These are phyloP conservation scores for Claviceps spartinae DNA, from an alignment of 2,329 filamentous ascomycete genomes.

Conservation along the genomic window DNA sequence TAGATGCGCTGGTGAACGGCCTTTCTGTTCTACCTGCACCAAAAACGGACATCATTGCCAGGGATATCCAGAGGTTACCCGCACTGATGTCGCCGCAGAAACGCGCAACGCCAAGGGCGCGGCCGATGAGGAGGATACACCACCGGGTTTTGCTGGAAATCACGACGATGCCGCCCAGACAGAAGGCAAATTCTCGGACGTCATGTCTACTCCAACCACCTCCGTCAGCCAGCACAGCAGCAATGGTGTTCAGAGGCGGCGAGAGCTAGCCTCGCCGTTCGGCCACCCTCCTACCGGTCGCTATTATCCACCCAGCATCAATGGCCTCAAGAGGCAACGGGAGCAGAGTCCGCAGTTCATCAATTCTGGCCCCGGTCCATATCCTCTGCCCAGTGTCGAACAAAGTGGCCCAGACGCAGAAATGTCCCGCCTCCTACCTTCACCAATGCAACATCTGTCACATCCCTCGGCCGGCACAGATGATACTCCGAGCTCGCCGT, in stretches of 20 bases:
- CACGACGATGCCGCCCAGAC: slow-evolving; percentile 2
- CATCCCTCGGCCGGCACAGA: slow-evolving; percentile 9
- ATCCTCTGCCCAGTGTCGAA: neutral
- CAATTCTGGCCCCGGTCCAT: neutral
- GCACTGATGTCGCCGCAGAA: slow-evolving; percentile 25
- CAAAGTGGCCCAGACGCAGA: neutral
- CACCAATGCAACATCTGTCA: slow-evolving; percentile 7
- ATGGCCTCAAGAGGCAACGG: neutral
- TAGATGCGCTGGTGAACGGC: slow-evolving; percentile 59
- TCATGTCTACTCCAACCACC: neutral
- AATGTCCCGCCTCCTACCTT: slow-evolving; percentile 1
- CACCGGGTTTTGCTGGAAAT: slow-evolving; percentile 1
- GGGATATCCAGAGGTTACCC: slow-evolving; percentile 46
- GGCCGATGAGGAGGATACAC: slow-evolving; percentile 7
- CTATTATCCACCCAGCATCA: neutral
- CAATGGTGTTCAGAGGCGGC: neutral
- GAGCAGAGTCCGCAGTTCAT: neutral
- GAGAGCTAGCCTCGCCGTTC: neutral
- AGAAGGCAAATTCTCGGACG: neutral
- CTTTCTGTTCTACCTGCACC: slow-evolving; percentile 56
- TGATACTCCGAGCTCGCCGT: slow-evolving; percentile 24
- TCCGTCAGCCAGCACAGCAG: neutral
- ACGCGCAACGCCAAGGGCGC: slow-evolving; percentile 9
- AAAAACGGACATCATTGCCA: slow-evolving; percentile 58
- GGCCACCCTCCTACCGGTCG: neutral